Evolutionary conservation across 257 asterid genomes (phyloP).

Genomic region (Solanum bukasovii): DNA sequence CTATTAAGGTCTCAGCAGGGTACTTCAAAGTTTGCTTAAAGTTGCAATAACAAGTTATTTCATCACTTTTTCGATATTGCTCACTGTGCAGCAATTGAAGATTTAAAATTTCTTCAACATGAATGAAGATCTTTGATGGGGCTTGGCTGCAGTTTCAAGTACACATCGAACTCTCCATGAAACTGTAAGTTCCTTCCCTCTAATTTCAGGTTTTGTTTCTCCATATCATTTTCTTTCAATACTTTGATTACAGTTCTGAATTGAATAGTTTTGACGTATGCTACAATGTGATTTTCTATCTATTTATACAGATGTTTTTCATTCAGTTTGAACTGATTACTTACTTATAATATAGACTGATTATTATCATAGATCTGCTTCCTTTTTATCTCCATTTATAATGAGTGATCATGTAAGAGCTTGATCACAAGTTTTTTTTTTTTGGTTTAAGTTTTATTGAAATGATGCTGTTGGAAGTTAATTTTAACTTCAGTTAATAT

Average conservation of each 20-base stretch:
- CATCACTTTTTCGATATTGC: neutral
- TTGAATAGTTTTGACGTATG: neutral
- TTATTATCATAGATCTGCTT: too few relatives aligned
- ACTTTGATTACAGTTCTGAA: neutral
- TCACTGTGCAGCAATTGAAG: neutral
- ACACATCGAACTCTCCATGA: neutral
- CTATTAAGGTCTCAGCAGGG: neutral
- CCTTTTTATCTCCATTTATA: neutral
- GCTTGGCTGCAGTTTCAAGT: neutral
- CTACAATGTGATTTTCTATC: neutral
- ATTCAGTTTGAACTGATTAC: neutral
- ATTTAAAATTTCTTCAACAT: neutral
- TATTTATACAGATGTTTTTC: neutral
- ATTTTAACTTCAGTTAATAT: neutral
- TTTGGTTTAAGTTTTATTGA: neutral
- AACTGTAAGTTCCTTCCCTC: neutral
- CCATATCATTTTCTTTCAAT: neutral
- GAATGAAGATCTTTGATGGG: neutral
- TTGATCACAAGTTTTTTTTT: neutral
- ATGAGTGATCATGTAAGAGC: neutral
- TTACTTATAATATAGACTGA: neutral
- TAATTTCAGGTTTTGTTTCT: neutral
- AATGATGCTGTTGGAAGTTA: neutral
- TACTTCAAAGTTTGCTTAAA: neutral
- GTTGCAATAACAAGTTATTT: neutral